phyloP scores from a whole-genome alignment of 371 early-diverging fungal genomes.

The Syncephalastrum sp. region DNA sequence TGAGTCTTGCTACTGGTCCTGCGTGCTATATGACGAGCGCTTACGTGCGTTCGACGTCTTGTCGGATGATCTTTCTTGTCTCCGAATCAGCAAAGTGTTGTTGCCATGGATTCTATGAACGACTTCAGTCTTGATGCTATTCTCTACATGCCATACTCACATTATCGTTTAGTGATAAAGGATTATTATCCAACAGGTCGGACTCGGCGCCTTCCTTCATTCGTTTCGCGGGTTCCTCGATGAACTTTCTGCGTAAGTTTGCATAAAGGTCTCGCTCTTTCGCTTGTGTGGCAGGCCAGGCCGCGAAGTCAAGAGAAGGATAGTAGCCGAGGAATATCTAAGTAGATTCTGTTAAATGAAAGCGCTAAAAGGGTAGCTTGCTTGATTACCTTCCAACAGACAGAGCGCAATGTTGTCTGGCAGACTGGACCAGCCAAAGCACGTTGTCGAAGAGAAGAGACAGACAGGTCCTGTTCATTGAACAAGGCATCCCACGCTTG shows the following conservation, averaged over 20 bases:
- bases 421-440: conserved; percentile 36
- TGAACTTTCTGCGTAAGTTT: conserved; percentile 62
- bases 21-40: conserved; percentile 1
- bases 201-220: conserved; percentile 34
- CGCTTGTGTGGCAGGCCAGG: conserved; percentile 60
- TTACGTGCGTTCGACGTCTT: conserved; percentile 93
- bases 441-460: conserved; percentile 32
- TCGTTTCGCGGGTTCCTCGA: conserved; percentile 64
- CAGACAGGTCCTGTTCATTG: conserved; percentile 23
- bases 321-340: conserved; percentile 61
- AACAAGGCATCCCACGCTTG: conserved; percentile 32
- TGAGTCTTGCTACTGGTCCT: neutral
- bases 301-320: conserved; percentile 50
- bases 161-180: conserved; percentile 79
- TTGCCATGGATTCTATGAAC: conserved; percentile 84
- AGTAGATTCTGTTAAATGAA: neutral
- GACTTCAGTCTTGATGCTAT: neutral
- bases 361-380: neutral
- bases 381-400: conserved; percentile 46
- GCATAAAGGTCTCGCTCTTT: conserved; percentile 71
- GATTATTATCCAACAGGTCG: conserved; percentile 75
- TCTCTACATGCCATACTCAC: conserved; percentile 33
- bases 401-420: conserved; percentile 42
- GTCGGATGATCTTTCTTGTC: conserved; percentile 77
- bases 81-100: conserved; percentile 88